phyloP scores from a whole-genome alignment of 805 yeast genomes.

The Pichia pseudocactophila region DNA sequence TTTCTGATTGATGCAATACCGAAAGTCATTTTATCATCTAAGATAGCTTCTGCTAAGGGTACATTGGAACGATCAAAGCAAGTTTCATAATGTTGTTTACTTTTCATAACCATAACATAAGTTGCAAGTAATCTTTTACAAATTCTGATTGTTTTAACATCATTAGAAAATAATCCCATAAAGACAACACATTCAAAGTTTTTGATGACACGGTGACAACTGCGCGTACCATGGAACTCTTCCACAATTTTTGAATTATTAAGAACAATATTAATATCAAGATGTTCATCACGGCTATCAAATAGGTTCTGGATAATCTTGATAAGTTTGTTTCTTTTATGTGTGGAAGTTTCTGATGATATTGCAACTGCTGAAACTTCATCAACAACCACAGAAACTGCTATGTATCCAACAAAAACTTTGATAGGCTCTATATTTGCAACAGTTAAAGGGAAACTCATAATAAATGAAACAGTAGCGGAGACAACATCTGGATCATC shows the following conservation, averaged over 20 bases:
- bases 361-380: conserved; percentile 26
- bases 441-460: conserved; percentile 27
- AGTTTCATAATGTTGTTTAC: conserved; percentile 14
- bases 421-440: conserved; percentile 23
- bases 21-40: conserved; percentile 51
- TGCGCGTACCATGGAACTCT: conserved; percentile 15
- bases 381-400: conserved; percentile 31
- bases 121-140: conserved; percentile 34
- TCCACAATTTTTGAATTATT: conserved; percentile 4
- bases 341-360: conserved; percentile 17
- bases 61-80: conserved; percentile 26
- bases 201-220: conserved; percentile 29
- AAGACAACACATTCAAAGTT: conserved; percentile 44
- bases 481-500: conserved; percentile 27
- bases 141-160: conserved; percentile 39
- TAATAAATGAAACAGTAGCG: conserved; percentile 30
- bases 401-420: conserved; percentile 31
- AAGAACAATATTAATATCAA: conserved; percentile 8
- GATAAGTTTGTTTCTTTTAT: conserved; percentile 26
- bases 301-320: conserved; percentile 33
- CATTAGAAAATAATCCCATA: conserved; percentile 43
- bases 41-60: conserved; percentile 35
- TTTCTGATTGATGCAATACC: conserved; percentile 72
- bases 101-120: conserved; percentile 17
- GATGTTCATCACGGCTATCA: conserved; percentile 26